Percentiles rank a stretch among this genome's conserved stretches.
Evolutionary conservation across 306 rosid genomes (phyloP).

Genomic region (Astragalus glycyphyllos): DNA sequence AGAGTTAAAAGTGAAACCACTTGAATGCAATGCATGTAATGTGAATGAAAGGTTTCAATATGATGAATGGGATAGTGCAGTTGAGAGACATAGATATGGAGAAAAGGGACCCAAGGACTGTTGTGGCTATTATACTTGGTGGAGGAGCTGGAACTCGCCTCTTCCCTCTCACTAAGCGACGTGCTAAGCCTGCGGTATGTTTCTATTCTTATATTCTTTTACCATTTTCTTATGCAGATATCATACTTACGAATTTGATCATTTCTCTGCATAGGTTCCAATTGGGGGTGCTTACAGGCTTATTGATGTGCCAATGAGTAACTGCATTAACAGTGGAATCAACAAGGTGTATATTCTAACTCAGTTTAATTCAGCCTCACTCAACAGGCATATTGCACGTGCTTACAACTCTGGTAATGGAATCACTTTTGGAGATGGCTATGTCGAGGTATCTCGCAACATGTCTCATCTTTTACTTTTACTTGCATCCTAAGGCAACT

Average conservation of each 20-base stretch:
- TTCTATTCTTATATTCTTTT: constrained; percentile 20
- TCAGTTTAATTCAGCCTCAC: constrained; percentile 93
- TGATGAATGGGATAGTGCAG: constrained; percentile 58
- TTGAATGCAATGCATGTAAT: background rate
- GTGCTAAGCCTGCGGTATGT: constrained; percentile 95
- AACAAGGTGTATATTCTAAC: constrained; percentile 94
- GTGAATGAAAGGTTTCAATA: background rate
- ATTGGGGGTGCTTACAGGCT: constrained; percentile 92
- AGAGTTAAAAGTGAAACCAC: background rate
- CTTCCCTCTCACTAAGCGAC: constrained; percentile 89
- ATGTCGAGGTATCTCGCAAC: constrained; percentile 64
- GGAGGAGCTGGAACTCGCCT: constrained; percentile 99
- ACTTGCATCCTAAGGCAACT: constrained; percentile 24
- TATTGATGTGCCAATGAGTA: constrained; percentile 98
- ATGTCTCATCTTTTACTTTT: constrained; percentile 17
- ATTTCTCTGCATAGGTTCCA: constrained; percentile 63
- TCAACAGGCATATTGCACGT: constrained; percentile 87
- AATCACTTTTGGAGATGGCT: constrained; percentile 85
- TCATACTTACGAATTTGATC: constrained; percentile 5
- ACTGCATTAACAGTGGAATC: constrained; percentile 96
- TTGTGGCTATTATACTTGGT: constrained; percentile 83
- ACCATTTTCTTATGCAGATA: background rate
- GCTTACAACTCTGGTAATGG: constrained; percentile 85
- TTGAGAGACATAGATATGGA: constrained; percentile 63
- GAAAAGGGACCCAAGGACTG: constrained; percentile 69